Base-by-base conservation (phyloP, 1,284 basidiomycete species). In the Ustilago tritici region DNA sequence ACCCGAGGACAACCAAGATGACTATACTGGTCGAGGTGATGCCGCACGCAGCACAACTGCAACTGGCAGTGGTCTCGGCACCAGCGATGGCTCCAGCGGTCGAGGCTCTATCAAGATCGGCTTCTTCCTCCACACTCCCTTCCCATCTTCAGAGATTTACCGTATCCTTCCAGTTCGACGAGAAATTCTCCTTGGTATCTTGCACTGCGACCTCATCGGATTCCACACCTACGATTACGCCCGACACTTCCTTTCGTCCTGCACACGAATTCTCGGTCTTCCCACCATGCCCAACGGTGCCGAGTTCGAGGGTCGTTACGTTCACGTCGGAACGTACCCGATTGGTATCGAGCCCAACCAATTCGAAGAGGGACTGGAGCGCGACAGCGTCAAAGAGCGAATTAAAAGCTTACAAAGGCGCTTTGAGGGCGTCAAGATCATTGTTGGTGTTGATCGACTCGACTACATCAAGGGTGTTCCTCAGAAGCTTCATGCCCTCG, bases 181-280 rank as follows among this genome's bases (percentile, higher is more conserved):
- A 65, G 96, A 99, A 88, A 99, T 99, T 79, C 89, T 99, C 17
- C 91, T 98, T 28, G 97, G 96, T 52, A 91, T 98, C 46, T 89
- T 99, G 15, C 95, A 96, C 86, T 98, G 94, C 84, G 97, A 99
- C 86, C 90, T 99, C 34, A 83, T 86, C 60, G 85, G 88, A 12
- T 99, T 99, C 90, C 96, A 99, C 88, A 99, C 97, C 1, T 99
- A 98, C 87, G 97, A 99, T 88, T 99, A 99, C 85, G 96, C 96
- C 1, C 94, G 97, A 32, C 96, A 99, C 87, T 99, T 99, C 90
- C 89, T 99, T 47, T 98, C 95, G 1, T 96, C 95, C 40, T 98
- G 96, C 87, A 98, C 96, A 2, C 93, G 97, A 56, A 96, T 99
- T 78, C 91, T 99, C 28, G 93, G 93, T 35, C 89, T 98, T n/a